Base-by-base conservation (phyloP, 768 basidiomycete genomes). In the Arthromyces matolae region DNA sequence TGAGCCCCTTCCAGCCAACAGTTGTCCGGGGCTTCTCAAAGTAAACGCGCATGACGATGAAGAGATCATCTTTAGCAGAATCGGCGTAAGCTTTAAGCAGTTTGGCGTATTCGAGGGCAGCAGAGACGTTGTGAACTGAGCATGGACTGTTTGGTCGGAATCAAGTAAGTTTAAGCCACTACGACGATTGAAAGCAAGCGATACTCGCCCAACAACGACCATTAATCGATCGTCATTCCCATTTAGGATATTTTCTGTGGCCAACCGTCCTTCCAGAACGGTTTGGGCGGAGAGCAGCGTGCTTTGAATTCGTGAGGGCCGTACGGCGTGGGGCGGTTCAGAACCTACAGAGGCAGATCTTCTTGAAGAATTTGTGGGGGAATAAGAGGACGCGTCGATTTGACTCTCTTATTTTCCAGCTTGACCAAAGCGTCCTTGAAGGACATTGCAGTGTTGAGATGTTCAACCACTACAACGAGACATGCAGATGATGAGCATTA, bases 1-100 rank as follows among this genome's bases (percentile, higher is more conserved):
- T 97, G 53, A 98, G 80, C 29, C 95, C 95, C 66, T 99, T 99
- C 95, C 95, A 99, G 22, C 96, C 96, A 39, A 98, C 87, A 0
- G 95, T 97, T 6, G 95, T 98, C 24, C 95, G 78, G 1, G 86
- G 86, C 60, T 98, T 98, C 60, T 98, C 95, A 62, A 98, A 99
- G 75, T 99, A 98, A 57, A 97, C 93, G 22, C 93, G 86, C 95
- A 98, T 98, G 56, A 98, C 76, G 60, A 99, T 96, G 66, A 87
- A 78, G 25, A 99, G 77, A 57, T 97, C 96, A 9, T 89, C 84
- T 60, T 81, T 82, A 36, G 88, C 82, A 9, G 68, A 67, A 29
- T 93, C 85, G 5, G 93, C 89, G 61, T 97, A 97, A 29, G 71
- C 78, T 49, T 77, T 79, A 36, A 98, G 76, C 41, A 84, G 75